Base-by-base conservation (phyloP, 495 filamentous ascomycete genomes). In the Bathelium albidoporum region DNA sequence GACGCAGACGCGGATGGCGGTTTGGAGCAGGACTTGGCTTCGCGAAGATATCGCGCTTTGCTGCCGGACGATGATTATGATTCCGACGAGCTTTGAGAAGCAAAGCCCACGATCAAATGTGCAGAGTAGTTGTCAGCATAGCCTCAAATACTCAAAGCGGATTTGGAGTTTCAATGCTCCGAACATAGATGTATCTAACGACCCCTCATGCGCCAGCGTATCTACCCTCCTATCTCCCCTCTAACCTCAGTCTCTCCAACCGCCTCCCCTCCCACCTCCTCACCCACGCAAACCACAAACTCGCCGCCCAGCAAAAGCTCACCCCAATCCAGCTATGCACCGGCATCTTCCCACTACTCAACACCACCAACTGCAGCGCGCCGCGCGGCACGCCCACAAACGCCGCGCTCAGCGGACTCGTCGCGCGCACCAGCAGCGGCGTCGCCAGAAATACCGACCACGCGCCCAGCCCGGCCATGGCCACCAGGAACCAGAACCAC, bases 1-100 rank as follows among this genome's bases (percentile, higher is more conserved):
- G 90, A 95, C 70, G 84, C 89, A 0, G 91, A 94, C 67, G 85
- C 83, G 32, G 88, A 89, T 52, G 91, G 90, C 1, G 89, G 93
- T 0, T 73, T 97, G 26, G 90, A 92, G 71, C 89, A 94, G 66
- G 92, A 98, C 71, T 77, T 97, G 44, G 67, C 74, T 59, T 69
- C 63, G 43, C 66, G 76, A 45, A 65, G 75, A 68, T 77, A 78
- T 62, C 70, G 75, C 44, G 71, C 73, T 24, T 65, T 79, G 58
- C 58, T 79, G 59, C 71, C 73, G 0, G 76, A 77, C 20, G 75
- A 79, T 28, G 76, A 76, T 43, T 73, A 75, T 62, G 75, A 77
- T 58, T 71, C 66, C 11, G 73, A 75, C 59, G 73, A 75, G 24
- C 20, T 55, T 28, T 55, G 16, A 55, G n/a, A n/a, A n/a, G n/a